phyloP scores from a whole-genome alignment of 768 basidiomycete species.

The Peribolospora kevripleyi region DNA sequence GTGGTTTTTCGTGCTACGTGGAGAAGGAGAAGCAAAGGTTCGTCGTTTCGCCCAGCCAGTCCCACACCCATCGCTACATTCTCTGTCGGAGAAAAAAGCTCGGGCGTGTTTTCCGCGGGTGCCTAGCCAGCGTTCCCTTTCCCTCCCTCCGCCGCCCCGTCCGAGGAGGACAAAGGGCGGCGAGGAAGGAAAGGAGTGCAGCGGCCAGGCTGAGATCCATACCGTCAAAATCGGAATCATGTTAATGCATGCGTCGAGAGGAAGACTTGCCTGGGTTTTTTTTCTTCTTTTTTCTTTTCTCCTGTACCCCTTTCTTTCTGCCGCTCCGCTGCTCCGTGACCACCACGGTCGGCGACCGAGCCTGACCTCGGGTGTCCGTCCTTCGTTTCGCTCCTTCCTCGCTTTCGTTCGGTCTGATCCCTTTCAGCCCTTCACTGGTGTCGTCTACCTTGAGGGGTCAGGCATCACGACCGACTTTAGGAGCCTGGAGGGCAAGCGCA shows the following conservation, averaged over 20 bases:
- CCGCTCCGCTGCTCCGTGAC: no score
- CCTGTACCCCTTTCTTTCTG: not conserved
- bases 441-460: constrained; percentile 12
- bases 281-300: not conserved
- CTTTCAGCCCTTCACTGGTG: constrained; percentile 12
- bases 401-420: not conserved
- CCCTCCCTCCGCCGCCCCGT: not conserved
- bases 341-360: not conserved
- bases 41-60: no score
- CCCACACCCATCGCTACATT: not conserved
- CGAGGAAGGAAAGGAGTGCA: not conserved
- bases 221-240: not conserved
- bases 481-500: constrained; percentile 10
- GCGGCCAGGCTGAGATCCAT: not conserved
- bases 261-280: not conserved
- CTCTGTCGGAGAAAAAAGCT: constrained; percentile 1
- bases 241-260: not conserved
- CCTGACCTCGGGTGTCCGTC: not conserved
- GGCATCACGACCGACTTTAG: constrained; percentile 9
- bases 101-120: not conserved
- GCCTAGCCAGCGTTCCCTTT: not conserved
- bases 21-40: no score
- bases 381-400: not conserved
- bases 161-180: no score
- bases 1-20: not conserved